Percentiles rank a stretch among this genome's conserved stretches.
Evolutionary conservation across 257 asterid species (phyloP).

Genomic region (Capsicum chinense): DNA sequence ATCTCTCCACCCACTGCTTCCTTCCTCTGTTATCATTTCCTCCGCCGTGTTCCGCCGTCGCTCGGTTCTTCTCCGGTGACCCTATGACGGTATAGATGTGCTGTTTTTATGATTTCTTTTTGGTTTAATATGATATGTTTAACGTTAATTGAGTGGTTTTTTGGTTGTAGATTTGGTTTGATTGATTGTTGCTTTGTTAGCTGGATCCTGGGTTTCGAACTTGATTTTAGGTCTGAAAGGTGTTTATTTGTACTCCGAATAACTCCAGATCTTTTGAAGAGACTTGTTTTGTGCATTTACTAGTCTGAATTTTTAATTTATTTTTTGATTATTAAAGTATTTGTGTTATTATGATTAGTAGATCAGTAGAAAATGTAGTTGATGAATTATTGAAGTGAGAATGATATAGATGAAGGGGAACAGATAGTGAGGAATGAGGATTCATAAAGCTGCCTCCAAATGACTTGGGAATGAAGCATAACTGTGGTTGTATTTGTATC

Average conservation of each 20-base stretch:
- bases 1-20: neutral
- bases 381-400: neutral
- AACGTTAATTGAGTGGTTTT: slow-evolving; percentile 4
- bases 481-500: neutral
- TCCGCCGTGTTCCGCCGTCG: neutral
- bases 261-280: slow-evolving; percentile 7
- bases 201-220: slow-evolving; percentile 16
- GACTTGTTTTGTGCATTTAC: slow-evolving; percentile 13
- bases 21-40: neutral
- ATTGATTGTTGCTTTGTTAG: neutral
- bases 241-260: neutral
- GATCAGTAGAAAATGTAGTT: slow-evolving; percentile 22
- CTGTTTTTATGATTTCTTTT: neutral
- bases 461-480: neutral
- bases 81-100: neutral
- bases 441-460: neutral
- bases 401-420: neutral
- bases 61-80: slow-evolving; percentile 9
- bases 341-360: neutral
- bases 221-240: slow-evolving; percentile 3
- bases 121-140: neutral
- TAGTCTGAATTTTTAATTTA: neutral
- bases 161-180: slow-evolving; percentile 2
- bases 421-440: neutral
- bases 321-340: neutral